Percentiles rank a stretch among this genome's conserved stretches.
Evolutionary conservation across 257 asterid species (phyloP).

Genomic region (Nicotiana paniculata): DNA sequence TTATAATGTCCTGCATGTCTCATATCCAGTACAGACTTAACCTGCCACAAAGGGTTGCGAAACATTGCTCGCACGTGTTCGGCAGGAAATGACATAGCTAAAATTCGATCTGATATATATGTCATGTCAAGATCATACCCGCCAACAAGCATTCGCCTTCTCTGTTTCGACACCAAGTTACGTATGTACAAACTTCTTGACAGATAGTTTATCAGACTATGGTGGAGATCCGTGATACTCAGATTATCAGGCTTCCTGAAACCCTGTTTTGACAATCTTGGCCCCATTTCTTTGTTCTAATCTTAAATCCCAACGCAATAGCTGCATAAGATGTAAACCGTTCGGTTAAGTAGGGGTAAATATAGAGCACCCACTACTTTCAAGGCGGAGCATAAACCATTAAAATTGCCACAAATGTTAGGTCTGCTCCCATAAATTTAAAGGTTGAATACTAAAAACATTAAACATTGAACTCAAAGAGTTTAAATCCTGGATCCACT

Average conservation of each 20-base stretch:
- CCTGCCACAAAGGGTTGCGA: slow-evolving; percentile 89
- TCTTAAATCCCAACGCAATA: neutral
- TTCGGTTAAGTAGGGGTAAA: too few species aligned
- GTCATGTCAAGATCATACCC: slow-evolving; percentile 91
- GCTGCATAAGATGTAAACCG: neutral
- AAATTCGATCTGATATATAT: slow-evolving; percentile 54
- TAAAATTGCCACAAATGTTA: too few species aligned
- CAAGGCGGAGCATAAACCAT: too few species aligned
- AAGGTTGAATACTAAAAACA: too few species aligned
- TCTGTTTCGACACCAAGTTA: slow-evolving; percentile 60
- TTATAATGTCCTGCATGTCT: slow-evolving; percentile 64
- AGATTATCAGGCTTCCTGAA: slow-evolving; percentile 8
- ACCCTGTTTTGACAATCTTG: slow-evolving; percentile 43
- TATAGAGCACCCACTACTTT: too few species aligned
- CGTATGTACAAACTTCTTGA: slow-evolving; percentile 50
- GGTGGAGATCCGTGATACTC: slow-evolving; percentile 18
- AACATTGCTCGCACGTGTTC: slow-evolving; percentile 71
- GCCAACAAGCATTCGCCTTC: slow-evolving; percentile 70
- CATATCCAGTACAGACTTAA: slow-evolving; percentile 66
- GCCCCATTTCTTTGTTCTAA: slow-evolving; percentile 42
- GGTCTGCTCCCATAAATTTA: too few species aligned
- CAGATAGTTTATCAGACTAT: slow-evolving; percentile 29
- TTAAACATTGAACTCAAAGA: too few species aligned
- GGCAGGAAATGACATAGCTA: slow-evolving; percentile 85
- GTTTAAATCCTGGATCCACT: too few species aligned